Base-by-base conservation (phyloP, 1,284 basidiomycete species). In the Thelephora terrestris region DNA sequence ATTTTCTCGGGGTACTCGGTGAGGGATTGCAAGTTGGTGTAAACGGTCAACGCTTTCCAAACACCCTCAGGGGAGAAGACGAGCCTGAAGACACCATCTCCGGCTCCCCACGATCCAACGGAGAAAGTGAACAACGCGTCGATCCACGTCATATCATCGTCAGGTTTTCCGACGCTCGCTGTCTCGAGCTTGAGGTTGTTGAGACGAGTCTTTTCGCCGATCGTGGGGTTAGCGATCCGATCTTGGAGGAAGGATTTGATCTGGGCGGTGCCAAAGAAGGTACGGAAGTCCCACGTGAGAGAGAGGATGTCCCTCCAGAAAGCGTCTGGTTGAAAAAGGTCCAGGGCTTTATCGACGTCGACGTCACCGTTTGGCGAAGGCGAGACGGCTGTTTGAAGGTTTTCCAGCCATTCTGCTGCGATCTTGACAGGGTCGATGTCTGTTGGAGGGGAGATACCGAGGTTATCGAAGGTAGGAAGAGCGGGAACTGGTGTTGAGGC, bases 211-310 rank as follows among this genome's bases (percentile, higher is more conserved):
- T 27, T 27, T 18, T 64, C 57, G 16, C 60, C 58, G 0, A 72
- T 59, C 29, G 68, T 64, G 18, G 63, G 59, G 1, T 50, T 43
- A 1, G 62, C 56, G 12, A 83, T 69, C n/a, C 71, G 66, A 55
- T 74, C 73, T 12, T 52, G 45, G 36, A 79, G 65, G 58, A 79
- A 73, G 46, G 61, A 59, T 3, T 55, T 57, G 53, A 82, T 73
- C 48, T 59, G 58, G 4, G 61, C 43, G 12, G 52, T 48, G 23
- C 74, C 71, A 47, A 71, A 68, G 61, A 83, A 77, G 0, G 80
- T 82, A 46, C 81, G 75, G 57, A 83, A 75, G 54, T 79, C 73
- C 78, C 78, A 83, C 10, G 80, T 80, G 37, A 82, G 64, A 0
- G 76, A 68, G 32, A 82, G 70, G 53, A 79, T 69, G 59, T 84